phyloP scores from a whole-genome alignment of 1,284 basidiomycete species.

The Trichosporon asahii region DNA sequence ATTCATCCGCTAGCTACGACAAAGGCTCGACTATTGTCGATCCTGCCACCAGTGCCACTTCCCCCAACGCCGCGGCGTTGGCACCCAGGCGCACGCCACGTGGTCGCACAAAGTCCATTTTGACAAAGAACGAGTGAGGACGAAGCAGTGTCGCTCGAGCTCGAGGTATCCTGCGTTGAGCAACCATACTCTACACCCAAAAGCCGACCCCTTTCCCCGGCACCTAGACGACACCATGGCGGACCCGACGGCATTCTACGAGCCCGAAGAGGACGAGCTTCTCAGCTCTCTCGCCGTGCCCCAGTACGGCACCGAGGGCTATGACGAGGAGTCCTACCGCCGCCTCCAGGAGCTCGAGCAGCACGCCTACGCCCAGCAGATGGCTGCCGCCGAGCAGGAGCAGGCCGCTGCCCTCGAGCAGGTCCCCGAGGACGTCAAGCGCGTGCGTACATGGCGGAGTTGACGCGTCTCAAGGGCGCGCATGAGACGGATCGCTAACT shows the following conservation, averaged over 20 bases:
- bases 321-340: constrained; percentile 42
- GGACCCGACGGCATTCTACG: constrained; percentile 50
- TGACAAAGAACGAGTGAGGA: not conserved
- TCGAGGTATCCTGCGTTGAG: constrained; percentile 4
- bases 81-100: not conserved
- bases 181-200: constrained; percentile 5
- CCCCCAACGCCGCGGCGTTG: not conserved
- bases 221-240: constrained; percentile 36
- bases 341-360: constrained; percentile 43
- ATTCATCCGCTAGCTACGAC: no score
- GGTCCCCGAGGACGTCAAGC: constrained; percentile 52
- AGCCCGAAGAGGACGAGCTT: constrained; percentile 49
- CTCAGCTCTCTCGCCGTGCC: constrained; percentile 46
- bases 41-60: not conserved
- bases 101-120: constrained; percentile 10
- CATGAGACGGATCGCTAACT: not conserved
- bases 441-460: constrained; percentile 32
- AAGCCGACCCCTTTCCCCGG: not conserved
- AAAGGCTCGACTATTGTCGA: no score
- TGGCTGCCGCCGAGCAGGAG: constrained; percentile 38
- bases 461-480: not conserved
- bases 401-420: constrained; percentile 41
- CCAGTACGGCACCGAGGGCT: constrained; percentile 30
- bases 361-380: constrained; percentile 43
- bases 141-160: constrained; percentile 3